Evolutionary conservation across 352 stramenopile genomes (phyloP).

Genomic region (Aphanomyces stellatus): DNA sequence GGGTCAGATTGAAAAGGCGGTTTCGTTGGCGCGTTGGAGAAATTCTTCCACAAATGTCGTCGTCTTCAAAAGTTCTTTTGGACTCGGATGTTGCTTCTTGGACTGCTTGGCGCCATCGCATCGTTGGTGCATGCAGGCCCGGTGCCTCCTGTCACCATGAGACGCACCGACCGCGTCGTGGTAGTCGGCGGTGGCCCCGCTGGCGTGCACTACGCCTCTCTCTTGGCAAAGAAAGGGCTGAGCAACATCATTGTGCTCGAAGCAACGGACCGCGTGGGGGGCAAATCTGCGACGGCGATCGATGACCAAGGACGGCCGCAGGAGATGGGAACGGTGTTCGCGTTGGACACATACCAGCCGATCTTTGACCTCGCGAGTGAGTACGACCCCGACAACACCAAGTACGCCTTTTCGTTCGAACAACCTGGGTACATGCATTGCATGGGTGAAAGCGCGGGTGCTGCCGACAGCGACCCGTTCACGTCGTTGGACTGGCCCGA

Average conservation of each 20-base stretch:
- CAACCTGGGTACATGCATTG: neutral
- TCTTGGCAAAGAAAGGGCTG: constrained; percentile 13
- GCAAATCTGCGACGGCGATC: neutral
- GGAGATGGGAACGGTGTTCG: neutral
- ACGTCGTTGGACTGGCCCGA: neutral
- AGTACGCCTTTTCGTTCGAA: neutral
- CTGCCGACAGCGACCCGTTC: neutral
- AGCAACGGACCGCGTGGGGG: neutral
- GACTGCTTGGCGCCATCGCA: no score
- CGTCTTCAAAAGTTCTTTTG: no score
- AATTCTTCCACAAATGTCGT: no score
- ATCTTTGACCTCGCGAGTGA: neutral
- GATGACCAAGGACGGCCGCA: neutral
- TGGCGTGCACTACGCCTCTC: constrained; percentile 11
- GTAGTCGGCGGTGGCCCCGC: constrained; percentile 19
- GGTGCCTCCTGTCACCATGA: neutral
- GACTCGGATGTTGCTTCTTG: no score
- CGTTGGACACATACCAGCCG: neutral
- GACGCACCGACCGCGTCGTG: constrained; percentile 3
- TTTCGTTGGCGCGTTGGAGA: no score
- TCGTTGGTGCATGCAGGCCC: neutral
- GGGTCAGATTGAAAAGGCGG: no score
- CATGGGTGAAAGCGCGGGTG: neutral
- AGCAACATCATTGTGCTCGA: constrained; percentile 18
- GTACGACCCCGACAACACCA: neutral